Percentiles rank a stretch among this genome's conserved stretches.
Evolutionary conservation across 148 eudicot genomes (phyloP).

Genomic region (Fagopyrum homotropicum): DNA sequence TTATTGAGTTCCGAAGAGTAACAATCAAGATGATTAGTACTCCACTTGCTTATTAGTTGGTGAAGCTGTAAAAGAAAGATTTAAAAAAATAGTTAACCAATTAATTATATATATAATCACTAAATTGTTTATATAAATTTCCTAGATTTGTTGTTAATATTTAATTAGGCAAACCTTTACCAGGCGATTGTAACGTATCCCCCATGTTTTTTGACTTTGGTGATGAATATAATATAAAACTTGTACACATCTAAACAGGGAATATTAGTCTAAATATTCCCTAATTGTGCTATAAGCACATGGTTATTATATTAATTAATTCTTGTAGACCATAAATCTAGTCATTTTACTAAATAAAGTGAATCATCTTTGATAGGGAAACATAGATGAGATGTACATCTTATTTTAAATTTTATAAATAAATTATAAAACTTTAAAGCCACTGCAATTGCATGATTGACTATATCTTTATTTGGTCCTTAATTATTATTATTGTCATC

Average conservation of each 20-base stretch:
- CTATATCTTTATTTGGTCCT: neutral
- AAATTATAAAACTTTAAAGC: slow-evolving; percentile 7
- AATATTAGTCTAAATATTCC: slow-evolving; percentile 4
- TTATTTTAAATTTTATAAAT: slow-evolving; percentile 17
- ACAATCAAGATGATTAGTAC: neutral
- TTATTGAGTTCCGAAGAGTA: neutral
- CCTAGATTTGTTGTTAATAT: neutral
- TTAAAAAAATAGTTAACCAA: neutral
- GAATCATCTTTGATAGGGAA: slow-evolving; percentile 7
- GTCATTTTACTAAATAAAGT: neutral
- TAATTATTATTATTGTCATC: neutral
- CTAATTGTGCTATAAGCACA: slow-evolving; percentile 4
- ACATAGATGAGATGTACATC: slow-evolving; percentile 34
- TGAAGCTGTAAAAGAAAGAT: neutral
- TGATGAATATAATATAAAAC: neutral
- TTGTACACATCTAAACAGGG: slow-evolving; percentile 5
- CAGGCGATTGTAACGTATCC: slow-evolving; percentile 2
- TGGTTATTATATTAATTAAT: slow-evolving; percentile 6
- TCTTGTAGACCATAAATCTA: slow-evolving; percentile 10
- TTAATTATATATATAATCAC: neutral
- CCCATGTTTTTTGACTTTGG: slow-evolving; percentile 14
- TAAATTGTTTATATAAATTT: neutral
- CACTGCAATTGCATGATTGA: slow-evolving; percentile 32
- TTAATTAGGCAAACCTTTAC: neutral
- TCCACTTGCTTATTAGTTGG: slow-evolving; percentile 6